Evolutionary conservation across 73 alveolate species (phyloP).

Genomic region (Tetrahymena borealis): DNA sequence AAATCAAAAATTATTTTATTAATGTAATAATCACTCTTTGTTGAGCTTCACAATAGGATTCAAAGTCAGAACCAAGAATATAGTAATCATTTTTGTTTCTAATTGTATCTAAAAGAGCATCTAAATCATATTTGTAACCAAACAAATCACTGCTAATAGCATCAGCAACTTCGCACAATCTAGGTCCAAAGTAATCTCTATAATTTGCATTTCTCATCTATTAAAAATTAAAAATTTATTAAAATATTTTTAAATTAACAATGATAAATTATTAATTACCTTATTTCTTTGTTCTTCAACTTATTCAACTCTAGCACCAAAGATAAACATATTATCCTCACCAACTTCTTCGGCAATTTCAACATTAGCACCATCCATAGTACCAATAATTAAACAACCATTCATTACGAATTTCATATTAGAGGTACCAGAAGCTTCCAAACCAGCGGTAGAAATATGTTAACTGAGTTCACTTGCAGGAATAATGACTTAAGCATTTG

Average conservation of each 20-base stretch:
- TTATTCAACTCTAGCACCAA: constrained; percentile 85
- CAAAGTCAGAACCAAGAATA: constrained; percentile 67
- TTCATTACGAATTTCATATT: constrained; percentile 89
- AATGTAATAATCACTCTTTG: constrained; percentile 24
- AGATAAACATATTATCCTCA: constrained; percentile 80
- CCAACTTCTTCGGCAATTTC: constrained; percentile 95
- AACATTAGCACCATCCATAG: constrained; percentile 93
- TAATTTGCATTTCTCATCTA: constrained; percentile 40
- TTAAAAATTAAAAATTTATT: too few relatives aligned
- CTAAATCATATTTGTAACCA: constrained; percentile 64
- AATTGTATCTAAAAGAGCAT: constrained; percentile 55
- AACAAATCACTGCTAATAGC: constrained; percentile 66
- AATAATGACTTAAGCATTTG: constrained; percentile 78
- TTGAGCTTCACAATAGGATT: constrained; percentile 64
- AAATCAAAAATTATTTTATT: not conserved
- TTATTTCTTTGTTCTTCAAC: constrained; percentile 58
- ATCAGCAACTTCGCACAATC: constrained; percentile 69
- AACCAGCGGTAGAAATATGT: constrained; percentile 92
- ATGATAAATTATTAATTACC: not conserved
- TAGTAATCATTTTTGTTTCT: constrained; percentile 61
- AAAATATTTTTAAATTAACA: not conserved
- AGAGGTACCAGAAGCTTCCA: constrained; percentile 91
- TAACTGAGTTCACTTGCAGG: constrained; percentile 89
- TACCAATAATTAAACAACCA: constrained; percentile 86
- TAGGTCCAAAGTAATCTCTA: constrained; percentile 48